A percentile compares a stretch with the other conserved stretches of the same genome.
These are phyloP conservation scores for Apostasia ramifera DNA, from an alignment of 106 monocot species.

Conservation along the genomic window DNA sequence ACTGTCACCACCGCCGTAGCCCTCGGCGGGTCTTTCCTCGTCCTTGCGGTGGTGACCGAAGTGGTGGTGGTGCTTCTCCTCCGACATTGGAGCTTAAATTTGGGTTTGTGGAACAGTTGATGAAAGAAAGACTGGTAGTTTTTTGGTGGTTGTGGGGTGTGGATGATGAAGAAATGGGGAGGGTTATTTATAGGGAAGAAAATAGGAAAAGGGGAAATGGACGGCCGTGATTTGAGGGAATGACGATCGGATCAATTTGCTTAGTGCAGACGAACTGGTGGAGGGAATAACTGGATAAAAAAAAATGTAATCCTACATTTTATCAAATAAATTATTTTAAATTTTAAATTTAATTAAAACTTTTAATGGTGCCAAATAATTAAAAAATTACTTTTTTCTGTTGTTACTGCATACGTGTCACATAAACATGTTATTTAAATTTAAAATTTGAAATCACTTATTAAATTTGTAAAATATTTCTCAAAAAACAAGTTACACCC, in stretches of 20 bases:
- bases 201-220: background rate
- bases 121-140: background rate
- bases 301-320: too few species aligned
- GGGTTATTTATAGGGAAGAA: constrained; percentile 1
- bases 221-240: background rate
- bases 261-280: background rate
- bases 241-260: background rate
- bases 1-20: background rate
- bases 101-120: background rate
- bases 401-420: too few species aligned
- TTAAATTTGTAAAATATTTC: too few species aligned
- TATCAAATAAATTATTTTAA: too few species aligned
- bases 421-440: too few species aligned
- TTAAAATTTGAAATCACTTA: too few species aligned
- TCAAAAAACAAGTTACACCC: too few species aligned
- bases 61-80: constrained; percentile 31
- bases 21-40: background rate
- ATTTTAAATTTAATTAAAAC: too few species aligned
- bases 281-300: background rate
- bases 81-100: constrained; percentile 26
- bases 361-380: too few species aligned
- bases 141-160: background rate
- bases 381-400: too few species aligned
- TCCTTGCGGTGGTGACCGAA: constrained; percentile 32
- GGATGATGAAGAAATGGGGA: background rate